Conservation (phyloP, 2,329 filamentous ascomycete species). For the Xylariaceae sp. region DNA sequence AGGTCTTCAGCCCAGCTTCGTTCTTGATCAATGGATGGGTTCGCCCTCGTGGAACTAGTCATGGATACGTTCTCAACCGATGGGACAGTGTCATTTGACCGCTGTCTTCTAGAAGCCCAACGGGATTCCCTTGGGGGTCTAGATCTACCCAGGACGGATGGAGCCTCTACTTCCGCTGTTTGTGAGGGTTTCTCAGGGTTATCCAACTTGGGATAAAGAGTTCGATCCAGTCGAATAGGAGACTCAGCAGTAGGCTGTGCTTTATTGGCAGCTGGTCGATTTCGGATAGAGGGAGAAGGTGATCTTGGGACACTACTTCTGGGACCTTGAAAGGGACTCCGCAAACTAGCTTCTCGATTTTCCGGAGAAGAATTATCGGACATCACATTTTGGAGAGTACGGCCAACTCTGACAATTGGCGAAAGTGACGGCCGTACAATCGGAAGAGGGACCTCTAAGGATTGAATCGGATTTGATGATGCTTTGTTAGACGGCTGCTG, state of each 20-base stretch:
- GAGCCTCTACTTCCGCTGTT: conserved; percentile 17
- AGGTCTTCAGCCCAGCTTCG: conserved; percentile 18
- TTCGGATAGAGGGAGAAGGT: conserved; percentile 22
- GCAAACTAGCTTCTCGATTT: conserved; percentile 44
- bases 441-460: conserved; percentile 22
- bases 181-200: conserved; percentile 14
- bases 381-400: conserved; percentile 52
- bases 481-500: conserved; percentile 19
- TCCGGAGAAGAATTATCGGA: conserved; percentile 55
- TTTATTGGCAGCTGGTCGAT: conserved; percentile 10
- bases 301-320: conserved; percentile 27
- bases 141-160: conserved; percentile 18
- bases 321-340: conserved; percentile 50
- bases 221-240: conserved; percentile 21
- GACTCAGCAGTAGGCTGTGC: conserved; percentile 17
- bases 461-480: conserved; percentile 17
- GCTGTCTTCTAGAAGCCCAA: conserved; percentile 7
- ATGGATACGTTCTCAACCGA: conserved; percentile 9
- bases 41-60: conserved; percentile 20
- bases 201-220: conserved; percentile 20
- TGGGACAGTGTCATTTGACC: conserved; percentile 1
- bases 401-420: conserved; percentile 53
- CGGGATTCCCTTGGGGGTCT: conserved; percentile 15
- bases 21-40: conserved; percentile 17
- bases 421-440: conserved; percentile 38